These are phyloP conservation scores for Eragrostis tef DNA, from an alignment of 202 grass and related monocot genomes.

Conservation along the genomic window DNA sequence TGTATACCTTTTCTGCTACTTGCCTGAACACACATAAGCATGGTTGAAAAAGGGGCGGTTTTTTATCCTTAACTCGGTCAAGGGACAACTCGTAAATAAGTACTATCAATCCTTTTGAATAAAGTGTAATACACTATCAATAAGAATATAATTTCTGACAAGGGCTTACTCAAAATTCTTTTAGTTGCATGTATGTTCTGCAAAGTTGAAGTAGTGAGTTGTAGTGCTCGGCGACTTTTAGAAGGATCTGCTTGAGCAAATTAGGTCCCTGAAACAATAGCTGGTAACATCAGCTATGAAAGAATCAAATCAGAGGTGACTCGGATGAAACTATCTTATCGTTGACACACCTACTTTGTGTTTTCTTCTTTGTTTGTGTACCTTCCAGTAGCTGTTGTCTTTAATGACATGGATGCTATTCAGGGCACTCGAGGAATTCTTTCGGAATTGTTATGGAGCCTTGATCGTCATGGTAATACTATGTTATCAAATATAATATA, in stretches of 20 bases:
- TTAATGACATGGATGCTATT: slow-evolving; percentile 11
- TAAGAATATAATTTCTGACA: background rate
- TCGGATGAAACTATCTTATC: slow-evolving; percentile 53
- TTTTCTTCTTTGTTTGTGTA: slow-evolving; percentile 15
- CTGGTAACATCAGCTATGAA: slow-evolving; percentile 41
- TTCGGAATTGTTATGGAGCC: no score
- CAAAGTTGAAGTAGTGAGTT: slow-evolving; percentile 1
- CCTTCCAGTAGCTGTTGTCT: slow-evolving; percentile 5
- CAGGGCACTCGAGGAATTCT: background rate
- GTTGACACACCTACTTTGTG: slow-evolving; percentile 21
- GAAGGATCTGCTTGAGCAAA: slow-evolving; percentile 25
- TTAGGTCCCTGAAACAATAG: slow-evolving; percentile 14
- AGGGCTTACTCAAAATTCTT: slow-evolving; percentile 9
- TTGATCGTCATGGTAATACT: no score
- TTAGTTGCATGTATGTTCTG: background rate
- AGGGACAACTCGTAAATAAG: background rate
- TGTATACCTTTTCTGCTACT: background rate
- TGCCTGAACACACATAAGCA: background rate
- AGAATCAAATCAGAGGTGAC: slow-evolving; percentile 46
- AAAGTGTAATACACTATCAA: background rate
- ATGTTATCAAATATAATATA: slow-evolving; percentile 3
- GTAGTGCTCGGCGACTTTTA: slow-evolving; percentile 30
- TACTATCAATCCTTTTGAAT: background rate
- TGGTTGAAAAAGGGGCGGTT: background rate
- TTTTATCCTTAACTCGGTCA: background rate